Evolutionary conservation across 1,139 yeast genomes (phyloP), one percentile per base, ranked within the genome.

Genomic region (Magnusiomyces starmeri): DNA sequence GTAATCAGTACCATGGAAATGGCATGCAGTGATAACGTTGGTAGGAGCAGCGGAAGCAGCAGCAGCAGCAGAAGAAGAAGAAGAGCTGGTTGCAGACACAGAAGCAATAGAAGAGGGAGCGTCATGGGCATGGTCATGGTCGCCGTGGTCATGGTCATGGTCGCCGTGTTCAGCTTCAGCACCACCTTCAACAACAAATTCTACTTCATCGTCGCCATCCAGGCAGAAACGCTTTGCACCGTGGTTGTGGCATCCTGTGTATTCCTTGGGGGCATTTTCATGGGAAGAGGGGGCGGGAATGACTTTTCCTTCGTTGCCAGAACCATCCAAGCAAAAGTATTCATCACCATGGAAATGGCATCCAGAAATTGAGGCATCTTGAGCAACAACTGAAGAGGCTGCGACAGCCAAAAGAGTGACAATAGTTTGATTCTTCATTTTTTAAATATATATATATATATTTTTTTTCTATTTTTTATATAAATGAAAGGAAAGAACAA

Each of bases 301-400:
- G 16, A 70, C 62, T 4, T 52, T 53, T 8, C 73, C 73, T 51
- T 69, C 72, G 18, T 45, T 54, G 2, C 72, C 72, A 12, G 57
- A 46, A 1, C 60, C 62, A 47, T 68, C 66, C 2, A 64, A 29
- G 56, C 73, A 70, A 45, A 54, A 62, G 44, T 61, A 66, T 3
- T 54, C 57, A 3, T 58, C 42, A 2, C 63, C 70, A 54, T 68
- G 72, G 49, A 63, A 60, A 50, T 70, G 72, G 54, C 73, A 70
- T 10, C 59, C 62, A 7, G 67, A 62, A 9, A 66, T 27, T 3
- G 25, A 43, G 25, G 43, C 34, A 1, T 22, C 24, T 16, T 25
- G 26, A 16, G 46, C 43, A 32, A 10, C n/a, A 14, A 12, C n/a
- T 10, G n/a, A 7, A 14, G 51, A 20, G 14, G 50, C 24, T 14